phyloP scores from a whole-genome alignment of 179 eudicot genomes.

The Camellia oleifera region DNA sequence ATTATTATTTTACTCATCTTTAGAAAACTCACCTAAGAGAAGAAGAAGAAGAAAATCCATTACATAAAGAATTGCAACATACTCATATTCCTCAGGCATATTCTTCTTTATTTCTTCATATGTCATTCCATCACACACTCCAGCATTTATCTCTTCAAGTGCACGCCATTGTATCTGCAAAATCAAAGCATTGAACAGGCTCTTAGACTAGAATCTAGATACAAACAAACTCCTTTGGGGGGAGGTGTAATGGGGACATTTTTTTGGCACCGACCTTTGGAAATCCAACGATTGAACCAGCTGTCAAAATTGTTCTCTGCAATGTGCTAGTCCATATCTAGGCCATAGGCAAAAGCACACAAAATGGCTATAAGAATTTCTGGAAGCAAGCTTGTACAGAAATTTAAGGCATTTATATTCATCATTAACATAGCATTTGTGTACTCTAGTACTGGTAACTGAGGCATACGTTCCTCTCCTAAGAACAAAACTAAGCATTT shows the following conservation, averaged over 20 bases:
- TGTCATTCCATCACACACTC: slow-evolving; percentile 98
- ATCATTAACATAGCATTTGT: neutral
- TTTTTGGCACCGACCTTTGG: slow-evolving; percentile 66
- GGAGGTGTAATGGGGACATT: neutral
- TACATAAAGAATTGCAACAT: slow-evolving; percentile 24
- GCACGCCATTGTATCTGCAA: slow-evolving; percentile 97
- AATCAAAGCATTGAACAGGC: slow-evolving; percentile 13
- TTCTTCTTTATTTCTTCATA: slow-evolving; percentile 89
- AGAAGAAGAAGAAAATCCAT: no score
- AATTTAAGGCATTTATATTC: neutral
- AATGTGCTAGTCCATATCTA: slow-evolving; percentile 99
- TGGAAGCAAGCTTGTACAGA: neutral
- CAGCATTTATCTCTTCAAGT: slow-evolving; percentile 93
- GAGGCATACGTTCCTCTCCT: neutral
- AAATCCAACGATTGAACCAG: slow-evolving; percentile 77
- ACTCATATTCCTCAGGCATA: slow-evolving; percentile 97
- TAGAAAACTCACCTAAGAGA: no score
- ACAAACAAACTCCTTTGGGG: neutral
- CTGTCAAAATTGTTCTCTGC: slow-evolving; percentile 88
- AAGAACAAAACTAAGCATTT: neutral
- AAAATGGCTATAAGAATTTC: slow-evolving; percentile 8
- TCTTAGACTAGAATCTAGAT: neutral
- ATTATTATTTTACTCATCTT: no score
- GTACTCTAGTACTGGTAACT: neutral
- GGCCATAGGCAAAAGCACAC: slow-evolving; percentile 18